These are phyloP conservation scores for Oxyria digyna DNA, from an alignment of 148 eudicot species.

Conservation along the genomic window DNA sequence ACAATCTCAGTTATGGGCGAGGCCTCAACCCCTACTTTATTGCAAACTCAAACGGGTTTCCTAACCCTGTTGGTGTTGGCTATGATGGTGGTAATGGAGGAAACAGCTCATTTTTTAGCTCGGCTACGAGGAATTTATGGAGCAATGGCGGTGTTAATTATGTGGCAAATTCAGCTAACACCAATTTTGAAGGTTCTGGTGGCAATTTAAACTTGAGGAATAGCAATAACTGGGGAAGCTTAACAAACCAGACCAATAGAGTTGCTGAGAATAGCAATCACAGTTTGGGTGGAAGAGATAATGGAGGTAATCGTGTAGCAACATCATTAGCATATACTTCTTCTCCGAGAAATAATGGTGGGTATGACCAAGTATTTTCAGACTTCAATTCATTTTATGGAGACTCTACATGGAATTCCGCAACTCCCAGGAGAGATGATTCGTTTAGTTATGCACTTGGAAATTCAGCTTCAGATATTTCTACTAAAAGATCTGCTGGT, in stretches of 20 bases:
- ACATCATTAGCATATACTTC: slow-evolving; percentile 31
- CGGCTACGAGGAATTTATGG: slow-evolving; percentile 31
- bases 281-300: slow-evolving; percentile 34
- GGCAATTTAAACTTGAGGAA: slow-evolving; percentile 19
- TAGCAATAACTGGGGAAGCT: too few species aligned
- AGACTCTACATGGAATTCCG: slow-evolving; percentile 51
- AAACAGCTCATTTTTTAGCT: slow-evolving; percentile 34
- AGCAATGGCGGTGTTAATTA: slow-evolving; percentile 33
- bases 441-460: slow-evolving; percentile 54
- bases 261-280: slow-evolving; percentile 28
- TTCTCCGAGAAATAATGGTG: slow-evolving; percentile 40
- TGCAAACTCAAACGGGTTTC: slow-evolving; percentile 33
- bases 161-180: slow-evolving; percentile 25
- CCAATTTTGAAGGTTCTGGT: slow-evolving; percentile 29
- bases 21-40: slow-evolving; percentile 35
- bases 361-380: slow-evolving; percentile 41
- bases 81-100: slow-evolving; percentile 39
- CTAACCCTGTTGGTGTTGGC: slow-evolving; percentile 24
- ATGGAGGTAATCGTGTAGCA: slow-evolving; percentile 26
- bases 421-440: slow-evolving; percentile 40
- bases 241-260: too few species aligned
- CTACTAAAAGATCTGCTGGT: slow-evolving; percentile 37
- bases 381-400: slow-evolving; percentile 41
- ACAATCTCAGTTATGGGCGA: slow-evolving; percentile 30
- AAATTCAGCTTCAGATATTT: slow-evolving; percentile 29